phyloP scores from a whole-genome alignment of 305 asterid genomes.

The Fraxinus baroniana region DNA sequence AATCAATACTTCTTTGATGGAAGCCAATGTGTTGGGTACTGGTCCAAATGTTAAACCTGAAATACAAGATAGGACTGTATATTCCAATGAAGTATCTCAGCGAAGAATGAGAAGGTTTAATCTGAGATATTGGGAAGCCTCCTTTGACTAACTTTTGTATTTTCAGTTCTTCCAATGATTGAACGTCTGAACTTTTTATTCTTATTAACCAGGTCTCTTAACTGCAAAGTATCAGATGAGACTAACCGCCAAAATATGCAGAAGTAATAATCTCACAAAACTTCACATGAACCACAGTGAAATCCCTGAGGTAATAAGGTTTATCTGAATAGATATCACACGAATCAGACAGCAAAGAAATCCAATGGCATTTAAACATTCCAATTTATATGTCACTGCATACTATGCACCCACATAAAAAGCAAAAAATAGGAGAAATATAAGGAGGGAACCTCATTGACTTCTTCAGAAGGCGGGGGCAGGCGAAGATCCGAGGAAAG shows the following conservation, averaged over 20 bases:
- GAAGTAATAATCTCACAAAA: neutral
- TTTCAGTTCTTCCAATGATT: neutral
- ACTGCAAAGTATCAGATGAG: neutral
- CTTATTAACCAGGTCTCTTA: neutral
- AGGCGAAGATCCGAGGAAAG: slow-evolving; percentile 38
- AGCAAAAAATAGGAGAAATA: neutral
- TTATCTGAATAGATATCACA: neutral
- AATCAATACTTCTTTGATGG: neutral
- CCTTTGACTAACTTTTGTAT: neutral
- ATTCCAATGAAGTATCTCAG: neutral
- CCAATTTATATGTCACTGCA: slow-evolving; percentile 3
- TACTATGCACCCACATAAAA: neutral
- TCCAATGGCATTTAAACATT: neutral
- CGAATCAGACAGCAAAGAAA: slow-evolving; percentile 8
- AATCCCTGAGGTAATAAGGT: neutral
- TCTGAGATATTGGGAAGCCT: neutral
- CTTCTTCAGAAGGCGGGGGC: slow-evolving; percentile 63
- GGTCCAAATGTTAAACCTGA: neutral
- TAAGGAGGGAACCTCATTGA: slow-evolving; percentile 22
- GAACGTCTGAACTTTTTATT: neutral
- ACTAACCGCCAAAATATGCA: neutral
- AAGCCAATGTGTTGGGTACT: neutral
- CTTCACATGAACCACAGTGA: neutral
- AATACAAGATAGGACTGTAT: neutral
- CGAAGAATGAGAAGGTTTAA: neutral